Evolutionary conservation across 2,329 filamentous ascomycete genomes (phyloP).

Genomic region (Chrysosporium queenslandicum): DNA sequence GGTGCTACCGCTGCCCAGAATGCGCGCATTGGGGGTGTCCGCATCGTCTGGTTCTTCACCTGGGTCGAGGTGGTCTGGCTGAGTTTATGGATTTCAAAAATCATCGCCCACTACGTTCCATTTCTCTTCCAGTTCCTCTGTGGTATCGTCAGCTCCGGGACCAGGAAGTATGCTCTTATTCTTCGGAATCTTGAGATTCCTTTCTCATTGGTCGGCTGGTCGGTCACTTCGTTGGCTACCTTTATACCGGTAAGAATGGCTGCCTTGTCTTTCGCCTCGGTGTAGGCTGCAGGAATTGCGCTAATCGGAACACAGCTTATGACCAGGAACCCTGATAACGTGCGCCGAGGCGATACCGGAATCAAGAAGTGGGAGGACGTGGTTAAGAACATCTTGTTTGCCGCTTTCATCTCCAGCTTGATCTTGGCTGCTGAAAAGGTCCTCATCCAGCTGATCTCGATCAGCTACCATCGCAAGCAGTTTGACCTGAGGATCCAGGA

Average conservation of each 20-base stretch:
- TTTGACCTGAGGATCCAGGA: constrained; percentile 66
- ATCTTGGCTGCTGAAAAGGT: constrained; percentile 51
- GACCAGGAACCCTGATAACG: constrained; percentile 35
- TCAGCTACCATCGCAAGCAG: constrained; percentile 59
- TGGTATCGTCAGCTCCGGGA: constrained; percentile 55
- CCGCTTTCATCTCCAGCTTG: constrained; percentile 46
- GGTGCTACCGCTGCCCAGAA: constrained; percentile 43
- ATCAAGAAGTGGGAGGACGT: constrained; percentile 44
- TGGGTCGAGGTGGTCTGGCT: constrained; percentile 58
- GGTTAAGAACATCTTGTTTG: constrained; percentile 51
- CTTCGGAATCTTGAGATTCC: constrained; percentile 51
- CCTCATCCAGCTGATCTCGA: constrained; percentile 55
- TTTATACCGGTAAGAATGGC: constrained; percentile 43
- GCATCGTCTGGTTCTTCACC: constrained; percentile 52
- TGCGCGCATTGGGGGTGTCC: constrained; percentile 46
- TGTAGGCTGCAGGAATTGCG: too few relatives aligned
- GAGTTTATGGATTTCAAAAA: constrained; percentile 53
- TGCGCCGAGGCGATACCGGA: constrained; percentile 24
- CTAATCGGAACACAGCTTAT: constrained; percentile 28
- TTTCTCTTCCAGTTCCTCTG: constrained; percentile 51
- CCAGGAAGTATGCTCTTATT: constrained; percentile 53
- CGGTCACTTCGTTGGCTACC: constrained; percentile 49
- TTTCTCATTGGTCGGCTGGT: constrained; percentile 52
- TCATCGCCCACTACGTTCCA: constrained; percentile 50
- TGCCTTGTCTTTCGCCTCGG: not conserved